Evolutionary conservation across 768 basidiomycete genomes (phyloP).

Genomic region (Rhodotorula kratochvilovae): DNA sequence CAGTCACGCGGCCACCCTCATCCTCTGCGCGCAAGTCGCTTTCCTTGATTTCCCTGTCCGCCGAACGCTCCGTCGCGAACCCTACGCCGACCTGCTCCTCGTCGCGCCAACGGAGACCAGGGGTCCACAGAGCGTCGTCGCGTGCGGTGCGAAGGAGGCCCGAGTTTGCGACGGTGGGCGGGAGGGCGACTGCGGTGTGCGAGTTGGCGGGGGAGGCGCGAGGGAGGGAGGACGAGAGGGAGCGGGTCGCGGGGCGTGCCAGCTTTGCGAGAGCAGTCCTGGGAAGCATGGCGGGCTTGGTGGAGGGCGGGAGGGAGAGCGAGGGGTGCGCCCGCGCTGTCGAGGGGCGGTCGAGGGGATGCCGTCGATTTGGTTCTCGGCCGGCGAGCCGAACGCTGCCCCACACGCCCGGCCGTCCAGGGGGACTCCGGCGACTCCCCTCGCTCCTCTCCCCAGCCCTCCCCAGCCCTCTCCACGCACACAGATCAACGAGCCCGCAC

Average conservation of each 20-base stretch:
- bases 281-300: neutral
- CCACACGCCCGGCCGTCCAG: too few relatives aligned
- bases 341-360: neutral
- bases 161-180: slow-evolving; percentile 59
- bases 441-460: too few relatives aligned
- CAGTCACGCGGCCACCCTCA: slow-evolving; percentile 70
- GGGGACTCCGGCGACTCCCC: too few relatives aligned
- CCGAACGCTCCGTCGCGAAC: neutral
- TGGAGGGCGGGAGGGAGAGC: neutral
- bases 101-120: slow-evolving; percentile 68
- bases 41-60: slow-evolving; percentile 31
- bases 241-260: neutral
- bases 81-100: slow-evolving; percentile 49
- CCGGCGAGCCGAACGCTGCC: too few relatives aligned
- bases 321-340: too few relatives aligned
- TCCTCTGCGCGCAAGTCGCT: slow-evolving; percentile 54
- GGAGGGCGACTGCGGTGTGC: neutral
- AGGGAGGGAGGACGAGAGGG: neutral
- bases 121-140: slow-evolving; percentile 66
- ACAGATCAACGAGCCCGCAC: too few relatives aligned
- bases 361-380: neutral
- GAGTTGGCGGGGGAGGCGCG: slow-evolving; percentile 15
- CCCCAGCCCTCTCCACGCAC: too few relatives aligned
- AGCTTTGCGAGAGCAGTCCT: neutral
- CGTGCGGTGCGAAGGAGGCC: slow-evolving; percentile 62